A percentile compares a stretch with the other conserved stretches of the same genome.
Conservation (phyloP, 495 filamentous ascomycete species). For the Annulohypoxylon moriforme region DNA sequence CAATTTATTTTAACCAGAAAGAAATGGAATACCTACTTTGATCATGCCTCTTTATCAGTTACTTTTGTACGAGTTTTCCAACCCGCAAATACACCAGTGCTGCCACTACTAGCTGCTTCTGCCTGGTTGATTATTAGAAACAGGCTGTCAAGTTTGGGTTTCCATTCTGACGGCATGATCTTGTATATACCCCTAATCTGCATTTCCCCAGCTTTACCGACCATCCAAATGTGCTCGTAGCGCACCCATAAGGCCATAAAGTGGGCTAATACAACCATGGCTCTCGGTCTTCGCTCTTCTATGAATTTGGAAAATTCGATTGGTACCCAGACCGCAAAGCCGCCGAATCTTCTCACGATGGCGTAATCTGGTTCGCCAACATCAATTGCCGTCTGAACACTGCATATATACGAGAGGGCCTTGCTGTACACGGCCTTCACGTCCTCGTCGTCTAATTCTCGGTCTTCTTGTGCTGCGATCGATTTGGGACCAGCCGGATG, state of each 20-base stretch:
- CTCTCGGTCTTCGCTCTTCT: conserved; percentile 53
- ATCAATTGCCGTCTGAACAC: conserved; percentile 46
- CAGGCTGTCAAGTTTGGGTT: conserved; percentile 51
- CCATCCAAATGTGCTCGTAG: conserved; percentile 54
- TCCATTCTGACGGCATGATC: conserved; percentile 52
- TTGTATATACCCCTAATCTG: conserved; percentile 57
- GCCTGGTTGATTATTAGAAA: conserved; percentile 43
- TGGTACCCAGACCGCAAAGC: conserved; percentile 54
- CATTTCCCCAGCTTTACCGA: conserved; percentile 52
- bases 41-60: background rate
- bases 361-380: conserved; percentile 42
- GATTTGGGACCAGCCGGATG: conserved; percentile 35
- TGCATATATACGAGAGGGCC: conserved; percentile 51
- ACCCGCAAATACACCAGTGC: background rate
- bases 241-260: conserved; percentile 52
- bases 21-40: background rate
- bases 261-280: conserved; percentile 55
- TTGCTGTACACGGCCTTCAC: conserved; percentile 48
- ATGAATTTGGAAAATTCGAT: conserved; percentile 49
- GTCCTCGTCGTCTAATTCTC: conserved; percentile 48
- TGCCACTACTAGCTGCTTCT: conserved; percentile 18
- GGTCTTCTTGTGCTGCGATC: conserved; percentile 38
- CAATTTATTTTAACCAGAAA: background rate
- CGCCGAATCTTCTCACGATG: conserved; percentile 51
- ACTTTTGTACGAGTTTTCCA: background rate